A percentile compares a stretch with the other conserved stretches of the same genome.
These are phyloP conservation scores for Malus sylvestris DNA, from an alignment of 306 rosid genomes.

Conservation along the genomic window DNA sequence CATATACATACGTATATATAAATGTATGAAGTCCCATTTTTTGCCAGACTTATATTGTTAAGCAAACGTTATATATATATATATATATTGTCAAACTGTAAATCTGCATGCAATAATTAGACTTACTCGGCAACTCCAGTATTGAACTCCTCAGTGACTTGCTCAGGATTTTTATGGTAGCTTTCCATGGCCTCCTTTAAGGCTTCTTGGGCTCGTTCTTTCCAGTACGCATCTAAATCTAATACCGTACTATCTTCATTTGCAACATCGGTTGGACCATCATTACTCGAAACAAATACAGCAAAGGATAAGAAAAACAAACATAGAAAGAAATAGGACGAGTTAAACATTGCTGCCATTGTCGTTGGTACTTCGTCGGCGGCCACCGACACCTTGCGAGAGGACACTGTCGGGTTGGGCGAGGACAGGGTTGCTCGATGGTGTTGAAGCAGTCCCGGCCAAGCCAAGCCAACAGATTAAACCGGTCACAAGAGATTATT, in stretches of 20 bases:
- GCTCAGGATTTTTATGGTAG: conserved; percentile 31
- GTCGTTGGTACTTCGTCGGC: neutral
- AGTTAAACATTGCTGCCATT: neutral
- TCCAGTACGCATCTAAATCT: conserved; percentile 51
- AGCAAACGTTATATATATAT: neutral
- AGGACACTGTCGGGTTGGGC: neutral
- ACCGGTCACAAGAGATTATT: neutral
- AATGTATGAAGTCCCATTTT: neutral
- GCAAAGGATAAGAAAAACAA: conserved; percentile 23
- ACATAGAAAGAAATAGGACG: neutral
- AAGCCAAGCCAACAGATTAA: neutral
- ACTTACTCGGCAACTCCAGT: conserved; percentile 36
- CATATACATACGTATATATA: neutral
- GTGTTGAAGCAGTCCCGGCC: neutral
- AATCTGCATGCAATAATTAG: neutral
- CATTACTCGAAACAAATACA: conserved; percentile 6
- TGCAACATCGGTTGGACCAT: neutral
- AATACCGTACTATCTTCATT: neutral
- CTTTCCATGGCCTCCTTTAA: conserved; percentile 7
- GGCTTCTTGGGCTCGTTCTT: conserved; percentile 30
- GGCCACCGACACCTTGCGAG: neutral
- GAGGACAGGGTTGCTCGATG: neutral
- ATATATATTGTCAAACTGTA: neutral
- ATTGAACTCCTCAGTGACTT: conserved; percentile 31
- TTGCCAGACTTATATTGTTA: neutral